Conservation (phyloP, 441 rosid species). For the Pelargonium fulgidum region DNA sequence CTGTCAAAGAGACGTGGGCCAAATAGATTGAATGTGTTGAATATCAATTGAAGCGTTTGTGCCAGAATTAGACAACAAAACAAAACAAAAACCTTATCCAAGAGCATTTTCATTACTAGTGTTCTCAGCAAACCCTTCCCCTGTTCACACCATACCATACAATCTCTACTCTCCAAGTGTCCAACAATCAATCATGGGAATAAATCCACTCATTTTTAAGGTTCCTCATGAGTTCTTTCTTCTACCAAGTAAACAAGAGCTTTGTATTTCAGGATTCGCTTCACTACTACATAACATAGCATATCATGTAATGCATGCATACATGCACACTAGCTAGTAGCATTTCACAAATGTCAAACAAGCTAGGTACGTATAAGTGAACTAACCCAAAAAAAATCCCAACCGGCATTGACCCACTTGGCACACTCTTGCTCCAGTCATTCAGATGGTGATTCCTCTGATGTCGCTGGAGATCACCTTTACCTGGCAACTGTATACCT, state of each 20-base stretch:
- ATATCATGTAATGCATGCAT: not conserved
- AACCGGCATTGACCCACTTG: not conserved
- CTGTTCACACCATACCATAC: not conserved
- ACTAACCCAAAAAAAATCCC: not conserved
- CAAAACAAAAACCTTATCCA: too few species aligned
- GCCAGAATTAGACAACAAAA: too few species aligned
- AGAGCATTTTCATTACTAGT: too few species aligned
- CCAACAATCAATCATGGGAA: not conserved
- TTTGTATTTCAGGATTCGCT: not conserved
- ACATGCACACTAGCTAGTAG: not conserved
- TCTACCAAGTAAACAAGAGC: not conserved
- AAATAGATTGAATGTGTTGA: too few species aligned
- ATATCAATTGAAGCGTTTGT: too few species aligned
- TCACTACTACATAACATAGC: not conserved
- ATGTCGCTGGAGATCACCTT: slow-evolving; percentile 15
- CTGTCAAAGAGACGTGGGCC: too few species aligned
- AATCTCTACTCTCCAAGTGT: not conserved
- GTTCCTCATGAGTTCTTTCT: not conserved
- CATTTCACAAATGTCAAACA: not conserved
- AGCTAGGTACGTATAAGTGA: not conserved
- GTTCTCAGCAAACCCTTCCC: not conserved
- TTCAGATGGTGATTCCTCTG: slow-evolving; percentile 5
- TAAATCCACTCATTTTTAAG: not conserved
- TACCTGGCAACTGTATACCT: slow-evolving; percentile 15
- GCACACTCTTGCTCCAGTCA: slow-evolving; percentile 11